Evolutionary conservation across 2,329 filamentous ascomycete species (phyloP).

Genomic region (Trichoderma atrobrunneum): DNA sequence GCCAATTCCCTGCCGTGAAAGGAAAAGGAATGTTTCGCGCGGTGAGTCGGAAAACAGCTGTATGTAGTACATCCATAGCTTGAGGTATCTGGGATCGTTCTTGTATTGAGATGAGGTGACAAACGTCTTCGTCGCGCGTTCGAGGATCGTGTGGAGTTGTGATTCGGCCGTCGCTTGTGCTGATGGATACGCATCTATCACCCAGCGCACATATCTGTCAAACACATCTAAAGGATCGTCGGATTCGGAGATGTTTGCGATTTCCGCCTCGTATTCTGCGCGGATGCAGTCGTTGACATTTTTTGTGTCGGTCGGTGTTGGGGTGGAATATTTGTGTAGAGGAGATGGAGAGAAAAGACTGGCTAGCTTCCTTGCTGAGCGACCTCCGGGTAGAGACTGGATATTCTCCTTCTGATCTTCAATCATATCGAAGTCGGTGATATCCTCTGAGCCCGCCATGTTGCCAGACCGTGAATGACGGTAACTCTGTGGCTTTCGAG

Average conservation of each 20-base stretch:
- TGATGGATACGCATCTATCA: slow-evolving; percentile 88
- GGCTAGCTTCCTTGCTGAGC: slow-evolving; percentile 86
- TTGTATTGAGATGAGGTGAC: slow-evolving; percentile 83
- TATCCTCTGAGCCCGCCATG: slow-evolving; percentile 52
- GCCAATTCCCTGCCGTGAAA: slow-evolving; percentile 84
- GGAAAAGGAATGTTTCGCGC: slow-evolving; percentile 86
- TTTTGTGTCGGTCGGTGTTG: slow-evolving; percentile 68
- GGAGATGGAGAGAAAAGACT: slow-evolving; percentile 71
- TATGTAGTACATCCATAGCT: slow-evolving; percentile 93
- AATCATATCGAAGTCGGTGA: slow-evolving; percentile 83
- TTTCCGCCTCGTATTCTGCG: slow-evolving; percentile 80
- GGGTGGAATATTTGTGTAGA: slow-evolving; percentile 55
- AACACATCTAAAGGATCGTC: slow-evolving; percentile 95
- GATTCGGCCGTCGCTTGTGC: slow-evolving; percentile 89
- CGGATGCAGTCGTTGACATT: slow-evolving; percentile 77
- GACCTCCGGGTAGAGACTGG: slow-evolving; percentile 79
- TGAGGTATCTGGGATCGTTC: slow-evolving; percentile 91
- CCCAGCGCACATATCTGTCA: slow-evolving; percentile 97
- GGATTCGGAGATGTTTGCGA: slow-evolving; percentile 74
- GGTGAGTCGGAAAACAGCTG: slow-evolving; percentile 89
- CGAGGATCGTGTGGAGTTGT: slow-evolving; percentile 83
- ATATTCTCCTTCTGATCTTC: slow-evolving; percentile 98
- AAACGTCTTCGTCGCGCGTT: slow-evolving; percentile 89
- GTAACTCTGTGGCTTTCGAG: background rate
- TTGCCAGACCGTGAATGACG: slow-evolving; percentile 29